Evolutionary conservation across 352 stramenopile genomes (phyloP), one percentile per base, ranked within the genome.

Genomic region (Bremia lactucae): DNA sequence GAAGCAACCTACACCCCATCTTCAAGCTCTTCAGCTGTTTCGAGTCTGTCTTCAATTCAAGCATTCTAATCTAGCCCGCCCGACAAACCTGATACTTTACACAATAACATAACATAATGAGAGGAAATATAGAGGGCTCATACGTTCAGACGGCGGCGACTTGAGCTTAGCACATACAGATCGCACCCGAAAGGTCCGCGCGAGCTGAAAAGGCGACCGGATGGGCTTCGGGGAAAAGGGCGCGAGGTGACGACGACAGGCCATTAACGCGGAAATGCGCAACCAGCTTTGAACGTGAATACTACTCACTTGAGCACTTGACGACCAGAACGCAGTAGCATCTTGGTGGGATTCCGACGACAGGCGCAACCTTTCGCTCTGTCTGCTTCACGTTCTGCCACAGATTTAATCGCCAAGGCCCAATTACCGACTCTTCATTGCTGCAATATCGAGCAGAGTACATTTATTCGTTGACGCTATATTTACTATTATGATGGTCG

Each of bases 401-500:
- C 19, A 9, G 15, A 44, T 33, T 14, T 34, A n/a, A n/a, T n/a
- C 22, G 36, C n/a, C n/a, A 14, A 33, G 49, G 42, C 44, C 39
- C 47, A 58, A 24, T 62, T 43, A 34, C 38, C 6, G 46, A 57
- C 47, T 53, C 39, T 39, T 37, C 31, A 37, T 46, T 15, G 28
- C 9, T 40, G 28, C 16, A 39, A 19, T 26, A 46, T 46, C 36
- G 41, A 47, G 22, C 34, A 45, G 35, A 56, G 50, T 39, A 49
- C 31, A 39, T 33, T 47, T 22, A 14, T 8, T 23, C 41, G 3
- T 7, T 21, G 31, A n/a, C 35, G 18, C 31, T 10, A n/a, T n/a
- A 7, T 29, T 29, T 14, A 41, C 14, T 36, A 53, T 45, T n/a
- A 56, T 56, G 44, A 67, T 63, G 53, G 65, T 76, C 46, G 68